Conservation (phyloP, 2,329 filamentous ascomycete genomes). For the Aspergillus arachidicola region DNA sequence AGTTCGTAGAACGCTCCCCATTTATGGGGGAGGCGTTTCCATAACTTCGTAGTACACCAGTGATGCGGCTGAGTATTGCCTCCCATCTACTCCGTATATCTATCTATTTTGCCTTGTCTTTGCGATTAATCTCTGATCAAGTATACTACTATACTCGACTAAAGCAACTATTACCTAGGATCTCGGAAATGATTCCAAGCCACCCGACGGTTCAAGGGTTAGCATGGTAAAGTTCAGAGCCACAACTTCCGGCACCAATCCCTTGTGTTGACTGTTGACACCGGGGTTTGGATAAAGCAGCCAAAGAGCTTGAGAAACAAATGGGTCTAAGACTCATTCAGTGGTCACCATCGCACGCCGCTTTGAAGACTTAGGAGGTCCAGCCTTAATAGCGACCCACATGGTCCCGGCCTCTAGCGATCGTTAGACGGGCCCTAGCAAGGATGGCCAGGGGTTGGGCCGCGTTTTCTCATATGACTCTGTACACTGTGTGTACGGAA, state of each 20-base stretch:
- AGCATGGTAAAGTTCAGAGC: conserved; percentile 3
- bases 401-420: conserved; percentile 25
- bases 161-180: neutral
- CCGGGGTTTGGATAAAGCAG: conserved; percentile 6
- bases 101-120: too few species aligned
- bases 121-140: neutral
- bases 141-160: neutral
- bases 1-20: neutral
- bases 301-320: conserved; percentile 11
- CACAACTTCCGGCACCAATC: conserved; percentile 1
- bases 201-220: neutral
- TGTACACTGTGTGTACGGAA: conserved; percentile 4
- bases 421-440: conserved; percentile 26
- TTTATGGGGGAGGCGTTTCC: neutral
- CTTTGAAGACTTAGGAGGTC: conserved; percentile 15
- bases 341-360: conserved; percentile 15
- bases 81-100: neutral
- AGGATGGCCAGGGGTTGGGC: conserved; percentile 25
- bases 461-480: conserved; percentile 12
- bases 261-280: conserved; percentile 5
- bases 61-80: neutral
- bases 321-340: conserved; percentile 6
- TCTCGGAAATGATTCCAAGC: neutral
- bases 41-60: neutral
- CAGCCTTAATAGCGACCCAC: conserved; percentile 27